Evolutionary conservation across 345 rosid species (phyloP), one percentile per base, ranked within the genome.

Genomic region (Eucalyptus brandiana): DNA sequence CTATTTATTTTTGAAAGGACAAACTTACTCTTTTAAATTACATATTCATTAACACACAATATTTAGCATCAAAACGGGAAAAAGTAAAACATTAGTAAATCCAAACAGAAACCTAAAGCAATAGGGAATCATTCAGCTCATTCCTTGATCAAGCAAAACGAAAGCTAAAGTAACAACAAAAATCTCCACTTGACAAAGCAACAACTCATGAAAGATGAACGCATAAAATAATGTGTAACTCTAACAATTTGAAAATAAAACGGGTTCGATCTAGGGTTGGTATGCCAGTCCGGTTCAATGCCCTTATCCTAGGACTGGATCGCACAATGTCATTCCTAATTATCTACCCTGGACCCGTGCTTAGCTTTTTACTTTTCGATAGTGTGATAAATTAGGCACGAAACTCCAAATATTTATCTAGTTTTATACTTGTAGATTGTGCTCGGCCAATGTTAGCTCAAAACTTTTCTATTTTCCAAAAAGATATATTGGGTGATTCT

Each of bases 231-330:
- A 65, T 19, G n/a, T 14, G 37, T 65, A 65, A 65, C n/a, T 65
- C n/a, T 30, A 15, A n/a, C 3, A 19, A 65, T 65, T n/a, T 65
- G 34, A 65, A n/a, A 65, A 65, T 65, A 65, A 65, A n/a, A 65
- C 2, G 19, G 72, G 37, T n/a, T n/a, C 1, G 1, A 65, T n/a
- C 1, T 6, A 65, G 3, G 37, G 76, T n/a, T 12, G 7, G 8
- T 12, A 26, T 26, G 16, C 32, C 2, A 26, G 8, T 60, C n/a
- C 8, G 16, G 8, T 28, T 60, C 8, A 28, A 28, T 3, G 30
- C 67, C 2, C 0, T 60, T 65, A 15, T n/a, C 1, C 0, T 15
- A 2, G 76, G n/a, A 65, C 11, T 1, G 0, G 0, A 65, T 65
- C 3, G 2, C 21, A 65, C 0, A 65, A 0, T 65, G 37, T 14